These are phyloP conservation scores for Candida andamanensis DNA, from an alignment of 805 yeast species.

Conservation along the genomic window DNA sequence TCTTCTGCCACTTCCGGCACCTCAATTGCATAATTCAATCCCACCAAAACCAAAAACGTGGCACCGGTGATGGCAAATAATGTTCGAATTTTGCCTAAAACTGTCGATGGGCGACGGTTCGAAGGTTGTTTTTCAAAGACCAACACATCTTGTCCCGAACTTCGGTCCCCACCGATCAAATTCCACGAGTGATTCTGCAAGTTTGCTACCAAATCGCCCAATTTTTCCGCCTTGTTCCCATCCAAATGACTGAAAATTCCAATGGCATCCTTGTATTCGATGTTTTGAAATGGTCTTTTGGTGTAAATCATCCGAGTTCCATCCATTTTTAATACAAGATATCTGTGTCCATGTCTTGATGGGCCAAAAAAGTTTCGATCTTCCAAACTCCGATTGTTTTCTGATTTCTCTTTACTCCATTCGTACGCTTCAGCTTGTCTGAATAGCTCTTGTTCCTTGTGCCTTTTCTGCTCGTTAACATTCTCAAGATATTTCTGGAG, in stretches of 20 bases:
- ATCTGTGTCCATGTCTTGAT: conserved; percentile 13
- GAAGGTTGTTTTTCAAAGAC: conserved; percentile 9
- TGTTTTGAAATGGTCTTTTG: conserved; percentile 35
- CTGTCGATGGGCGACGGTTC: background rate
- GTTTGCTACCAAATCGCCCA: conserved; percentile 32
- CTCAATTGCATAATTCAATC: conserved; percentile 17
- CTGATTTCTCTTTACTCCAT: conserved; percentile 36
- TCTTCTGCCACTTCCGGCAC: too few relatives aligned
- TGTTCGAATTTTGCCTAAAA: conserved; percentile 12
- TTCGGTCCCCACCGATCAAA: conserved; percentile 46
- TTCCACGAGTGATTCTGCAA: conserved; percentile 47
- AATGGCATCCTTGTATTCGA: conserved; percentile 37
- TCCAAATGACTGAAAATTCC: conserved; percentile 32
- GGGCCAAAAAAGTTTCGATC: conserved; percentile 45
- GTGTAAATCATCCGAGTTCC: conserved; percentile 30
- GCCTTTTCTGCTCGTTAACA: conserved; percentile 37
- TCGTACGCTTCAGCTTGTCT: conserved; percentile 49
- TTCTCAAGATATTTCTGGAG: conserved; percentile 34
- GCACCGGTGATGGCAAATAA: conserved; percentile 24
- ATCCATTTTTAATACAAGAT: conserved; percentile 25
- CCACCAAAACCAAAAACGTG: conserved; percentile 17
- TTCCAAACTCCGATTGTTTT: conserved; percentile 37
- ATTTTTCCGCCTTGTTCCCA: conserved; percentile 28
- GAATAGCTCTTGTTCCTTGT: conserved; percentile 39
- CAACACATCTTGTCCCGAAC: conserved; percentile 8